Percentiles rank a stretch among this genome's conserved stretches.
Evolutionary conservation across 768 basidiomycete species (phyloP).

Genomic region (Harrya chromipes): DNA sequence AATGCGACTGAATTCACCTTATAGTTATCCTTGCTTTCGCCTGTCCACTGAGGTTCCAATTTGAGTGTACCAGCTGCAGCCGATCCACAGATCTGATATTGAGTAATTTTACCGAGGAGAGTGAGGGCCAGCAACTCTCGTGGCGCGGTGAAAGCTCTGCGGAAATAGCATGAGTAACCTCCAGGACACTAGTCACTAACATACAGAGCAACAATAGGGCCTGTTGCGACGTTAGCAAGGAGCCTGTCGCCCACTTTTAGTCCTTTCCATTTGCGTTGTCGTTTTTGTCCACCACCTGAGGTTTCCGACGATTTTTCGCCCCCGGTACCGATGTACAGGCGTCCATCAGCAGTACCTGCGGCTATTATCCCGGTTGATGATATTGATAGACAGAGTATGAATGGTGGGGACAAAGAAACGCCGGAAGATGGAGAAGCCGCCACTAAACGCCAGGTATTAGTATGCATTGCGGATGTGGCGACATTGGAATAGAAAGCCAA

Average conservation of each 20-base stretch:
- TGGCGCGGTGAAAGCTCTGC: slow-evolving; percentile 49
- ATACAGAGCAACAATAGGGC: slow-evolving; percentile 72
- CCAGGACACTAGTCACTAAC: slow-evolving; percentile 16
- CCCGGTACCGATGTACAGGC: slow-evolving; percentile 64
- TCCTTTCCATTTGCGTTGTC: slow-evolving; percentile 71
- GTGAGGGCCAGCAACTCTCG: slow-evolving; percentile 53
- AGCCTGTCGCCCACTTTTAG: slow-evolving; percentile 46
- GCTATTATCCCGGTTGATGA: slow-evolving; percentile 59
- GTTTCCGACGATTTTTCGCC: slow-evolving; percentile 48
- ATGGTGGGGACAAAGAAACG: slow-evolving; percentile 69
- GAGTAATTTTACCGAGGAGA: slow-evolving; percentile 54
- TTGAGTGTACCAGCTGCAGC: slow-evolving; percentile 36
- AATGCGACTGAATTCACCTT: slow-evolving; percentile 67
- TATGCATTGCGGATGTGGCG: background rate
- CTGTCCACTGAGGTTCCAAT: slow-evolving; percentile 46
- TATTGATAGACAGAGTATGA: slow-evolving; percentile 61
- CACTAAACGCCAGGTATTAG: slow-evolving; percentile 17
- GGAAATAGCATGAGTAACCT: background rate
- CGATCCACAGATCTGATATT: slow-evolving; percentile 44
- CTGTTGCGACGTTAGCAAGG: slow-evolving; percentile 56
- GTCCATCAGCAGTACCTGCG: slow-evolving; percentile 75
- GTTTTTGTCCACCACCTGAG: slow-evolving; percentile 42
- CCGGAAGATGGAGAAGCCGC: slow-evolving; percentile 43
- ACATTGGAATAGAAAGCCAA: slow-evolving; percentile 26
- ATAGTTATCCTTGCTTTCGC: slow-evolving; percentile 39